These are phyloP conservation scores for Globisporangium nunn DNA, from an alignment of 352 stramenopile genomes.

Conservation along the genomic window DNA sequence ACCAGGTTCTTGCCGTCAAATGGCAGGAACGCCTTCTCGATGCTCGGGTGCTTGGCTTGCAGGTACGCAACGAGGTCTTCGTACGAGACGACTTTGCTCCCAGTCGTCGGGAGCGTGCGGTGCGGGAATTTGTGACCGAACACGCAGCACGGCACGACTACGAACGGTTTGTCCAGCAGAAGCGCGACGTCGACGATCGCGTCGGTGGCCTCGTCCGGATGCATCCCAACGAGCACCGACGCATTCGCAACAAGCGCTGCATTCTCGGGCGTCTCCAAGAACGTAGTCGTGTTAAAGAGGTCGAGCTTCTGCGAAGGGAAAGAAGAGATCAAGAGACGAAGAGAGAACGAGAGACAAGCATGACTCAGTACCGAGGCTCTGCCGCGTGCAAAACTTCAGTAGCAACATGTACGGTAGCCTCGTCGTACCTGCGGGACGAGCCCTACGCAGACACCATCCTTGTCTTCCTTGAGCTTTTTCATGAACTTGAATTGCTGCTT, in stretches of 20 bases:
- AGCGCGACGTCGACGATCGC: constrained; percentile 91
- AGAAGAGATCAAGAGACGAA: not conserved
- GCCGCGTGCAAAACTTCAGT: not conserved
- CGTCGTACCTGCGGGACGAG: constrained; percentile 49
- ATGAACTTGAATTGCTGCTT: constrained; percentile 66
- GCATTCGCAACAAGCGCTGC: constrained; percentile 53
- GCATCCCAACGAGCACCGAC: constrained; percentile 89
- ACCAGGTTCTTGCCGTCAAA: constrained; percentile 86
- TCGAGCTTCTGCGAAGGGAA: constrained; percentile 20
- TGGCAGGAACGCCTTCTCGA: constrained; percentile 55
- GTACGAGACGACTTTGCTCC: constrained; percentile 63
- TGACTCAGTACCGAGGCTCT: not conserved
- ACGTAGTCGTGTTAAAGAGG: constrained; percentile 59
- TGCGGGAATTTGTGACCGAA: constrained; percentile 89
- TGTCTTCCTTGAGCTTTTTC: constrained; percentile 47
- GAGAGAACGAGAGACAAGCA: not conserved
- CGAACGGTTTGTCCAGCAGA: constrained; percentile 88
- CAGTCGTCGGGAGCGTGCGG: constrained; percentile 29
- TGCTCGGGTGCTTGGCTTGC: constrained; percentile 47
- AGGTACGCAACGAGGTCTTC: constrained; percentile 79
- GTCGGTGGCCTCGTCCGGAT: constrained; percentile 94
- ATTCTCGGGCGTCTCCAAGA: constrained; percentile 38
- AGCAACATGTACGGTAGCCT: not conserved
- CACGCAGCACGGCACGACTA: constrained; percentile 95
- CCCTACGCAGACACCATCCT: constrained; percentile 15